Conservation (phyloP, 768 basidiomycete genomes). For the Termitomyces sp. region DNA sequence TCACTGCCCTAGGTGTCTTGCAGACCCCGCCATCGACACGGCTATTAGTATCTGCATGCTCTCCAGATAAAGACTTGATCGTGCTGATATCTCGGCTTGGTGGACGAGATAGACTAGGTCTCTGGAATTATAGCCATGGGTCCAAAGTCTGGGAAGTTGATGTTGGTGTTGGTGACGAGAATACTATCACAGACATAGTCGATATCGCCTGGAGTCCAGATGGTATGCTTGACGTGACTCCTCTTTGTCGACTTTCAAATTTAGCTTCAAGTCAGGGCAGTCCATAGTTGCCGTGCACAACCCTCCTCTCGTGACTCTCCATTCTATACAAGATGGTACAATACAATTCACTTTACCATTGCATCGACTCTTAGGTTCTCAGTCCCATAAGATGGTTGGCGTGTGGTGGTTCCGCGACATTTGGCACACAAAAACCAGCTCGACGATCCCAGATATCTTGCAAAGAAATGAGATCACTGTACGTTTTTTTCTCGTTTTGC, state of each 20-base stretch:
- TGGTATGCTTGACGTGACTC: slow-evolving; percentile 39
- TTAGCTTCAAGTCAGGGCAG: slow-evolving; percentile 42
- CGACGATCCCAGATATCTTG: slow-evolving; percentile 75
- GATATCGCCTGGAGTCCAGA: slow-evolving; percentile 81
- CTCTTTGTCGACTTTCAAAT: slow-evolving; percentile 4
- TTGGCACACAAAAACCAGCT: slow-evolving; percentile 30
- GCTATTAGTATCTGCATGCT: slow-evolving; percentile 63
- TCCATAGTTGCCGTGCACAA: slow-evolving; percentile 70
- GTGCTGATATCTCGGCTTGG: slow-evolving; percentile 64
- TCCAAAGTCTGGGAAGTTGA: slow-evolving; percentile 81
- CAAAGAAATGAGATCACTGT: slow-evolving; percentile 64
- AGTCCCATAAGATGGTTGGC: slow-evolving; percentile 34
- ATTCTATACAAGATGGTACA: slow-evolving; percentile 76
- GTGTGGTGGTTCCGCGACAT: slow-evolving; percentile 74
- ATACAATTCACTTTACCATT: slow-evolving; percentile 47
- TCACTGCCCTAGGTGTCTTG: slow-evolving; percentile 54
- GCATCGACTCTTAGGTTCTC: slow-evolving; percentile 15
- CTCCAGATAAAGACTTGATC: slow-evolving; percentile 82
- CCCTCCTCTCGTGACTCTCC: slow-evolving; percentile 64
- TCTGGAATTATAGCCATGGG: slow-evolving; percentile 78
- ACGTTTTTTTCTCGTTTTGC: slow-evolving; percentile 19
- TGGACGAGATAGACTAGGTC: slow-evolving; percentile 63
- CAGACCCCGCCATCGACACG: slow-evolving; percentile 56
- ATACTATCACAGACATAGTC: slow-evolving; percentile 45
- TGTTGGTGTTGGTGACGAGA: slow-evolving; percentile 40